Percentiles rank a stretch among this genome's conserved stretches.
Conservation (phyloP, 495 filamentous ascomycete genomes). For the Aspergillus incahuasiensis region DNA sequence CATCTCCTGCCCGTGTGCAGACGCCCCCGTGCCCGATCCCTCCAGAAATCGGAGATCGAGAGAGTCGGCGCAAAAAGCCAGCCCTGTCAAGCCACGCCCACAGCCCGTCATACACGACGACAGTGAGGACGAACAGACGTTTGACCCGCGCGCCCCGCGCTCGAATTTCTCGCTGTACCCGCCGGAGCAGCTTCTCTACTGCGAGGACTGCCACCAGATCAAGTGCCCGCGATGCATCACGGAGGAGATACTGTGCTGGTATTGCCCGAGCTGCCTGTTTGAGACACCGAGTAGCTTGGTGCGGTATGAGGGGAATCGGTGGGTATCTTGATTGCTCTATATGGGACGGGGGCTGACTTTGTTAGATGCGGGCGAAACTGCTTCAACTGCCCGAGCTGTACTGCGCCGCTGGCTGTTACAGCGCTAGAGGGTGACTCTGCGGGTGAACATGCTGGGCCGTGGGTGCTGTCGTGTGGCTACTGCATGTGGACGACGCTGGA, state of each 20-base stretch:
- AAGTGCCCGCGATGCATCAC: constrained; percentile 86
- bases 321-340: constrained; percentile 20
- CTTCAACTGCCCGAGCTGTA: constrained; percentile 88
- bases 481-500: constrained; percentile 90
- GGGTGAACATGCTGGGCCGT: constrained; percentile 55
- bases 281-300: constrained; percentile 88
- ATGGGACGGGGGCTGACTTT: neutral
- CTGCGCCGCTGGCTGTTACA: constrained; percentile 70
- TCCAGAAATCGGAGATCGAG: constrained; percentile 36
- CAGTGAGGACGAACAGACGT: constrained; percentile 66
- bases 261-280: constrained; percentile 93
- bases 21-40: constrained; percentile 44
- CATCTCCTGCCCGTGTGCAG: constrained; percentile 87
- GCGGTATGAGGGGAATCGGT: constrained; percentile 90
- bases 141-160: constrained; percentile 78
- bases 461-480: constrained; percentile 77
- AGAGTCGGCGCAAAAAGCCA: constrained; percentile 37
- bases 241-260: constrained; percentile 91
- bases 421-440: constrained; percentile 49
- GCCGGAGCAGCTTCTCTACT: constrained; percentile 90
- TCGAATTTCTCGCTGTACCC: constrained; percentile 89
- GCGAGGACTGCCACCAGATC: constrained; percentile 94
- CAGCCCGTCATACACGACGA: constrained; percentile 42
- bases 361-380: constrained; percentile 86
- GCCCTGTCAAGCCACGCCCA: constrained; percentile 28